Evolutionary conservation across 2,329 filamentous ascomycete species (phyloP).

Genomic region (Fusarium zealandicum): DNA sequence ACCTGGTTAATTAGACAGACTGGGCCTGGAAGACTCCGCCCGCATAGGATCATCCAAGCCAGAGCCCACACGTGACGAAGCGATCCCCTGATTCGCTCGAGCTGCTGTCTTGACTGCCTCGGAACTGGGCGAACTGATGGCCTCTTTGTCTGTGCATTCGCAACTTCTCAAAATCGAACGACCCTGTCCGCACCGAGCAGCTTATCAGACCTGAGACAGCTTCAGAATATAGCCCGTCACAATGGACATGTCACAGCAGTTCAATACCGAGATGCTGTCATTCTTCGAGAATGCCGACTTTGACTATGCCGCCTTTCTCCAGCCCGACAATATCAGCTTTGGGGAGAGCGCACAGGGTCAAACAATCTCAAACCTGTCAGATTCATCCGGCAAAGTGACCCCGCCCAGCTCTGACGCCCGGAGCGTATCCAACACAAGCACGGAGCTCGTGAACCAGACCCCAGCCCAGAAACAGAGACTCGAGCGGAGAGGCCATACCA

Average conservation of each 20-base stretch:
- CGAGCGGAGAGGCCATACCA: constrained; percentile 69
- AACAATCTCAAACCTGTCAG: constrained; percentile 32
- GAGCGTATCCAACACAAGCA: constrained; percentile 33
- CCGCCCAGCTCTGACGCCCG: constrained; percentile 43
- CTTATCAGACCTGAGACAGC: constrained; percentile 6
- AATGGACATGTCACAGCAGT: constrained; percentile 44
- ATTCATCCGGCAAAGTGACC: constrained; percentile 44
- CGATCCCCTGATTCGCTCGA: constrained; percentile 31
- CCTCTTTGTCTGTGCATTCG: constrained; percentile 5
- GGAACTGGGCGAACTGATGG: neutral
- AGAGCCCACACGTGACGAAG: constrained; percentile 34
- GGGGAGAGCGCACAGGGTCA: constrained; percentile 27
- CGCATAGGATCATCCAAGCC: constrained; percentile 17
- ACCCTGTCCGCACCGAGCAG: neutral
- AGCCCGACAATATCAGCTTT: constrained; percentile 39
- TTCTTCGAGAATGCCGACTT: constrained; percentile 46
- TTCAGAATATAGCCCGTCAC: neutral
- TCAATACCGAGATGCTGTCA: constrained; percentile 41
- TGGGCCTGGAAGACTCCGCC: constrained; percentile 17
- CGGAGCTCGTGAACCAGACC: constrained; percentile 22
- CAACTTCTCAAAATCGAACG: too few relatives aligned
- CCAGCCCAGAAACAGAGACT: constrained; percentile 46
- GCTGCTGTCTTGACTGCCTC: constrained; percentile 9
- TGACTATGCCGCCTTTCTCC: constrained; percentile 51
- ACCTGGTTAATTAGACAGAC: neutral